Conservation (phyloP, 1,284 basidiomycete species). For the Puccinia brachypodii region DNA sequence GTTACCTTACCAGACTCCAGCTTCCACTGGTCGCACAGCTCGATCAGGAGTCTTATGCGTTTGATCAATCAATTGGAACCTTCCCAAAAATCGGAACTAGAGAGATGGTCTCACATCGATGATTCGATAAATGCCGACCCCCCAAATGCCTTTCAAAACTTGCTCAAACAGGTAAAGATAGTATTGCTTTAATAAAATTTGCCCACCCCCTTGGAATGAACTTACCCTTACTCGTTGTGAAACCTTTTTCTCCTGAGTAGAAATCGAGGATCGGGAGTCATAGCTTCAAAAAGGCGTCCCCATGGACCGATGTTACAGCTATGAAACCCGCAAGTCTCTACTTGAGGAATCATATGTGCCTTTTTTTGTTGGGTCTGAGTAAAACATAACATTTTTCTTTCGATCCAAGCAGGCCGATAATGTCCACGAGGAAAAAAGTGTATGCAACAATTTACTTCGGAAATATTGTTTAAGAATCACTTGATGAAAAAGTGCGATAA, state of each 20-base stretch:
- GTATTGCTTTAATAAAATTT: not conserved
- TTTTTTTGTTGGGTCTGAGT: not conserved
- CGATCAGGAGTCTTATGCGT: constrained; percentile 15
- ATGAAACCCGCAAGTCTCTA: not conserved
- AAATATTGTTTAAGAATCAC: not conserved
- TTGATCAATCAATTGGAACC: constrained; percentile 21
- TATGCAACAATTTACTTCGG: not conserved
- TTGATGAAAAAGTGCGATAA: not conserved
- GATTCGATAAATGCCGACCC: constrained; percentile 1
- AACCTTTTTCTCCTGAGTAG: not conserved
- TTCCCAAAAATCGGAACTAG: constrained; percentile 21
- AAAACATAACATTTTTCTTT: not conserved
- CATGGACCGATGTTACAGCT: not conserved
- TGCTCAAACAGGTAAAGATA: not conserved
- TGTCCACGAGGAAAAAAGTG: not conserved
- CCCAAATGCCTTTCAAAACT: constrained; percentile 1
- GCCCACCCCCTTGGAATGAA: not conserved
- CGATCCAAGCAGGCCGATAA: not conserved
- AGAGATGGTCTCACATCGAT: constrained; percentile 1
- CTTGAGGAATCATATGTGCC: not conserved
- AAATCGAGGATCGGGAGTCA: not conserved
- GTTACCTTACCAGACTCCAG: not conserved
- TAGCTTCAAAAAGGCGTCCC: not conserved
- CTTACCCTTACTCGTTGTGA: not conserved
- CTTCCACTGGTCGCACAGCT: not conserved